A percentile compares a stretch with the other conserved stretches of the same genome.
phyloP scores from a whole-genome alignment of 2,329 filamentous ascomycete genomes.

The Botrytis fragariae region DNA sequence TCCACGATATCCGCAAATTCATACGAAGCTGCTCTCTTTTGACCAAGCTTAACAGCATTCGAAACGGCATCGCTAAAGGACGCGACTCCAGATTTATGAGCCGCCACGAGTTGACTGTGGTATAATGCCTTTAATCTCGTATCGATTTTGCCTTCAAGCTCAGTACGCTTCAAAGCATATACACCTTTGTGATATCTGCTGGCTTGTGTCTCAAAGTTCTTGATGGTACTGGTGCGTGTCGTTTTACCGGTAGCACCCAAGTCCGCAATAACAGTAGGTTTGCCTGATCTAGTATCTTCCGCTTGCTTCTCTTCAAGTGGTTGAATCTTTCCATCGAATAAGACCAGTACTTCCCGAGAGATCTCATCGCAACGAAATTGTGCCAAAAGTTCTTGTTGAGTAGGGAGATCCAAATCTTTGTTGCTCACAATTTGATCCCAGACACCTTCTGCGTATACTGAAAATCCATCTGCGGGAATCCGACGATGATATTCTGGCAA shows the following conservation, averaged over 20 bases:
- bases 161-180: conserved; percentile 78
- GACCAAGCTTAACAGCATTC: conserved; percentile 82
- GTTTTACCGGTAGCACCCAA: conserved; percentile 71
- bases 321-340: conserved; percentile 76
- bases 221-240: conserved; percentile 70
- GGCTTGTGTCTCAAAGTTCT: conserved; percentile 85
- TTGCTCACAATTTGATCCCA: conserved; percentile 99
- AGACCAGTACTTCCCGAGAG: conserved; percentile 77
- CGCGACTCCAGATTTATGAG: conserved; percentile 82
- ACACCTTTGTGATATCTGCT: conserved; percentile 97
- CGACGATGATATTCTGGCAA: conserved; percentile 91
- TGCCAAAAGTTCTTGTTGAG: conserved; percentile 92
- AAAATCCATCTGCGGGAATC: conserved; percentile 96
- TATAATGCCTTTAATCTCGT: conserved; percentile 84
- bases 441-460: conserved; percentile 86
- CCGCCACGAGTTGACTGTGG: conserved; percentile 80
- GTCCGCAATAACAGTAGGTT: conserved; percentile 67
- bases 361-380: conserved; percentile 99
- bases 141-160: conserved; percentile 85
- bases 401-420: conserved; percentile 94
- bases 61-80: conserved; percentile 86
- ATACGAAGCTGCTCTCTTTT: conserved; percentile 86
- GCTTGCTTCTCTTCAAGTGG: conserved; percentile 86
- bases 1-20: conserved; percentile 95
- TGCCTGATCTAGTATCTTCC: conserved; percentile 70